Percentiles rank a stretch among this genome's conserved stretches.
Evolutionary conservation across 2,329 filamentous ascomycete species (phyloP).

Genomic region (Tolypocladium album): DNA sequence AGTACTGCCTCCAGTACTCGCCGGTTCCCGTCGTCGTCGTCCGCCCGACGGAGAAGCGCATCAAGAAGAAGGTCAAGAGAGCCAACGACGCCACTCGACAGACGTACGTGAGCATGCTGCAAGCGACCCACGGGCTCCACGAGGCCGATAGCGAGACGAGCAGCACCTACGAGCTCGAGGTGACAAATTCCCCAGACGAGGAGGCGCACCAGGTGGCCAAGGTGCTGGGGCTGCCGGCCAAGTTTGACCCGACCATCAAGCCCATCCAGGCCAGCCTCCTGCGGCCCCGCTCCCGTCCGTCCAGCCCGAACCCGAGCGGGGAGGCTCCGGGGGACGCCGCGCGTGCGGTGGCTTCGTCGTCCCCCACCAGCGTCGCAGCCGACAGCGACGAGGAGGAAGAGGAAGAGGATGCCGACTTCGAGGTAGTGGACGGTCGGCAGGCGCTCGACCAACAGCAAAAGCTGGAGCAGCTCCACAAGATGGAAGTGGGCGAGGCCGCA

Average conservation of each 20-base stretch:
- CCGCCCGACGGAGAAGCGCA: slow-evolving; percentile 72
- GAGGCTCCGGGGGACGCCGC: slow-evolving; percentile 9
- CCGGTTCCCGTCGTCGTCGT: slow-evolving; percentile 91
- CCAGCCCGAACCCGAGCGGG: slow-evolving; percentile 5
- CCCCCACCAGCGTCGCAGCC: slow-evolving; percentile 23
- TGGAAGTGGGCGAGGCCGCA: slow-evolving; percentile 48
- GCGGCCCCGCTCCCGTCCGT: slow-evolving; percentile 9
- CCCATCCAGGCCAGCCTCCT: slow-evolving; percentile 29
- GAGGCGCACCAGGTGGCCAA: slow-evolving; percentile 55
- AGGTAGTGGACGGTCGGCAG: slow-evolving; percentile 32
- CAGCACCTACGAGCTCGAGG: slow-evolving; percentile 43
- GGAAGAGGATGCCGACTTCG: slow-evolving; percentile 30
- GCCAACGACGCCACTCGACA: slow-evolving; percentile 64
- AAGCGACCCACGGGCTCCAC: slow-evolving; percentile 46
- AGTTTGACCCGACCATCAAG: slow-evolving; percentile 55
- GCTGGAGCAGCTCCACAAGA: slow-evolving; percentile 42
- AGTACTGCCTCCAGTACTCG: slow-evolving; percentile 89
- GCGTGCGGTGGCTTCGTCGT: slow-evolving; percentile 12
- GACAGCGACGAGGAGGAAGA: slow-evolving; percentile 29
- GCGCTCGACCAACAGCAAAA: slow-evolving; percentile 36
- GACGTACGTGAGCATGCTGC: slow-evolving; percentile 68
- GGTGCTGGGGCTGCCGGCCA: slow-evolving; percentile 50
- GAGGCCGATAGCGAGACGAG: slow-evolving; percentile 46
- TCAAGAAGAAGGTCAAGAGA: slow-evolving; percentile 83
- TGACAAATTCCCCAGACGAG: slow-evolving; percentile 44